phyloP scores from a whole-genome alignment of 163 green algal genomes.

The Trebouxiophyceae sp. region DNA sequence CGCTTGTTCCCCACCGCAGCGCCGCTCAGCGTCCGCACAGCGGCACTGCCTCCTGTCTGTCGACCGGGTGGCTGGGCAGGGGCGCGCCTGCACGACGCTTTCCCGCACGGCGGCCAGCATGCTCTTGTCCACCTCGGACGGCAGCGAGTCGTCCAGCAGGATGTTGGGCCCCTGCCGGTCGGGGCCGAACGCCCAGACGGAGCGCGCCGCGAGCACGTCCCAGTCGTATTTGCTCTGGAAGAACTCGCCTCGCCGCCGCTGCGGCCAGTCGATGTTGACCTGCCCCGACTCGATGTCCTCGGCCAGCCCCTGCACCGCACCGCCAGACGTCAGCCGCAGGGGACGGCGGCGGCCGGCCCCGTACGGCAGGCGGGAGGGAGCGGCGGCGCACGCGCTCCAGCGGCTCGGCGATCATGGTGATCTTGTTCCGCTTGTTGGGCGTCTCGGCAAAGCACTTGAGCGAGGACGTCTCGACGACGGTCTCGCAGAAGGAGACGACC shows the following conservation, averaged over 20 bases:
- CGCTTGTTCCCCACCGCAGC: no score
- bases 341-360: no score
- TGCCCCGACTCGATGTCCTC: constrained; percentile 79
- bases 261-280: constrained; percentile 59
- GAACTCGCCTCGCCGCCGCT: constrained; percentile 57
- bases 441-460: constrained; percentile 98
- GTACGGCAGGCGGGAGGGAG: no score
- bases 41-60: no score
- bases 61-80: no score
- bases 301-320: constrained; percentile 57
- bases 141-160: constrained; percentile 93
- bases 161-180: constrained; percentile 84
- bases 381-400: constrained; percentile 52
- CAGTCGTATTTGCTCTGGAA: constrained; percentile 90
- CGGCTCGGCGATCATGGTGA: constrained; percentile 97
- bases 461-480: constrained; percentile 87
- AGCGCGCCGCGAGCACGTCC: constrained; percentile 87
- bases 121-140: constrained; percentile 86
- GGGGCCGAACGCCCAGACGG: constrained; percentile 96
- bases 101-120: constrained; percentile 76
- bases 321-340: no score
- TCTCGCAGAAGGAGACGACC: constrained; percentile 93
- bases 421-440: constrained; percentile 94
- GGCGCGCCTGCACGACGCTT: constrained; percentile 75
- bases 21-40: no score